A percentile compares a stretch with the other conserved stretches of the same genome.
phyloP scores from a whole-genome alignment of 805 yeast species.

The Starmerella apis region DNA sequence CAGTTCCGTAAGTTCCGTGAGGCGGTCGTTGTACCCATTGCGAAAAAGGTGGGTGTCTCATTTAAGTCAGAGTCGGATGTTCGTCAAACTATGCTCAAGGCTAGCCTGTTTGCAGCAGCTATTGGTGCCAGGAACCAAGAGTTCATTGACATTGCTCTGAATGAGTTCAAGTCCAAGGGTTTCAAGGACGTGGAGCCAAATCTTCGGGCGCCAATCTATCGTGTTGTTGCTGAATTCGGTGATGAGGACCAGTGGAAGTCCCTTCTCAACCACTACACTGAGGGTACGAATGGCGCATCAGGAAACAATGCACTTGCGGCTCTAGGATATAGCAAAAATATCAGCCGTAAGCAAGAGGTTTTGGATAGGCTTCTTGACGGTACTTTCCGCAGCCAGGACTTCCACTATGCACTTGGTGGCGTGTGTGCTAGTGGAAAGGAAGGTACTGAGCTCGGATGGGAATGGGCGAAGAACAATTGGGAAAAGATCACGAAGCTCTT shows the following conservation, averaged over 20 bases:
- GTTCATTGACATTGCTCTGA: slow-evolving; percentile 30
- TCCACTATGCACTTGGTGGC: slow-evolving; percentile 67
- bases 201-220: slow-evolving; percentile 55
- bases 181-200: slow-evolving; percentile 54
- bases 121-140: slow-evolving; percentile 31
- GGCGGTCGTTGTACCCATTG: slow-evolving; percentile 46
- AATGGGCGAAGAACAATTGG: slow-evolving; percentile 68
- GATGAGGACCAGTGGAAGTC: slow-evolving; percentile 52
- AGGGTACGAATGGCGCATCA: slow-evolving; percentile 54
- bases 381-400: slow-evolving; percentile 54
- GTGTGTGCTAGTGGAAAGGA: slow-evolving; percentile 45
- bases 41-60: slow-evolving; percentile 53
- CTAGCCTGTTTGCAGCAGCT: slow-evolving; percentile 39
- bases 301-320: slow-evolving; percentile 58
- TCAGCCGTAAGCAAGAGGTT: slow-evolving; percentile 45
- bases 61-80: slow-evolving; percentile 48
- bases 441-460: slow-evolving; percentile 49
- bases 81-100: slow-evolving; percentile 54
- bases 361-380: slow-evolving; percentile 49
- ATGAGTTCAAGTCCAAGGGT: slow-evolving; percentile 52
- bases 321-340: slow-evolving; percentile 52
- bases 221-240: slow-evolving; percentile 56
- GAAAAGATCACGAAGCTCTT: slow-evolving; percentile 51
- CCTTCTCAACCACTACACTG: slow-evolving; percentile 48
- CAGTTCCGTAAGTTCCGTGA: slow-evolving; percentile 40